Conservation (phyloP, 2,329 filamentous ascomycete genomes). For the Colletotrichum tabaci region DNA sequence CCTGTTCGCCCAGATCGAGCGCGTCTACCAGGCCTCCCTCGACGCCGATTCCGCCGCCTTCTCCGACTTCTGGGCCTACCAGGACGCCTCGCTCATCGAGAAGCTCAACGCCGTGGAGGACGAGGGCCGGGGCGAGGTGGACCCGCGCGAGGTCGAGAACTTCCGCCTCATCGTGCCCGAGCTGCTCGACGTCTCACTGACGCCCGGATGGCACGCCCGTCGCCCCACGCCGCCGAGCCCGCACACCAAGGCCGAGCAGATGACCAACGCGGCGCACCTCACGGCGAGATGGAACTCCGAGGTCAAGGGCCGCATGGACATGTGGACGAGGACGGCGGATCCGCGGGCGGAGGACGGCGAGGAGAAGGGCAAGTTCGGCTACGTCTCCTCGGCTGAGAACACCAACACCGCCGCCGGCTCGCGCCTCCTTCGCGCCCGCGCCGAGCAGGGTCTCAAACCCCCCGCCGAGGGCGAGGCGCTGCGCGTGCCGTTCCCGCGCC, state of each 20-base stretch:
- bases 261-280: constrained; percentile 68
- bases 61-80: constrained; percentile 58
- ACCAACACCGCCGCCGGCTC: neutral
- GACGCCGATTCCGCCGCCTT: constrained; percentile 60
- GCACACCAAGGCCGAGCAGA: constrained; percentile 65
- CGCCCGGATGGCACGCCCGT: constrained; percentile 65
- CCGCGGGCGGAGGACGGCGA: constrained; percentile 34
- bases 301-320: constrained; percentile 56
- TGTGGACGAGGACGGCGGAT: constrained; percentile 59
- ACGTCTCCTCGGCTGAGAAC: neutral
- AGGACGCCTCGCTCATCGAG: constrained; percentile 44
- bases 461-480: constrained; percentile 45
- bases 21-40: constrained; percentile 61
- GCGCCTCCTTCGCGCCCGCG: neutral
- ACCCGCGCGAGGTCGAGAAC: constrained; percentile 50
- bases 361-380: constrained; percentile 27
- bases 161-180: constrained; percentile 68
- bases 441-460: neutral
- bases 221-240: constrained; percentile 60
- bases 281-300: constrained; percentile 65
- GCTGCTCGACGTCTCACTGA: constrained; percentile 67
- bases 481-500: constrained; percentile 52
- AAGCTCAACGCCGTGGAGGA: constrained; percentile 28
- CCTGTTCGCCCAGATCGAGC: constrained; percentile 63
- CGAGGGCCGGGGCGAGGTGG: constrained; percentile 21